Percentiles rank a stretch among this genome's conserved stretches.
These are phyloP conservation scores for Phlebiopsis flavidoalba DNA, from an alignment of 768 basidiomycete species.

Conservation along the genomic window DNA sequence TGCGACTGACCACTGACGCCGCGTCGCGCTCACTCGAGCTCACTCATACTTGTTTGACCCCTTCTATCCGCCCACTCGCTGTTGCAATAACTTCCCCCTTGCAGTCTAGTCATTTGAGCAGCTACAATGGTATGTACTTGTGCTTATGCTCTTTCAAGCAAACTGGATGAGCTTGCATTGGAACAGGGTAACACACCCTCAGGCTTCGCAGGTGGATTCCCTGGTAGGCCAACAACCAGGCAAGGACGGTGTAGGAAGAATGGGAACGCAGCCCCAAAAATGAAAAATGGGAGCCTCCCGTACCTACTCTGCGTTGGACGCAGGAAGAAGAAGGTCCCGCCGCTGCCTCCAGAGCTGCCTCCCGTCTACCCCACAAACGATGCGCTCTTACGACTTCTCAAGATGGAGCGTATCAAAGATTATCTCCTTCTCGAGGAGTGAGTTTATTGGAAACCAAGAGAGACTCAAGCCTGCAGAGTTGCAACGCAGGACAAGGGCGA, in stretches of 20 bases:
- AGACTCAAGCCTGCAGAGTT: constrained; percentile 77
- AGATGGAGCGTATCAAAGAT: constrained; percentile 98
- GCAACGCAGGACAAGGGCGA: constrained; percentile 93
- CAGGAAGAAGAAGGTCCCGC: constrained; percentile 93
- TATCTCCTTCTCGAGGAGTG: constrained; percentile 93
- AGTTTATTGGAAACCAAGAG: constrained; percentile 91
- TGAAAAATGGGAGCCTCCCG: constrained; percentile 99
- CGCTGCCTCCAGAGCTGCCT: constrained; percentile 84
- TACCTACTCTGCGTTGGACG: constrained; percentile 96
- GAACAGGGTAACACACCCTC: constrained; percentile 73
- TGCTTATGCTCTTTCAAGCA: neutral
- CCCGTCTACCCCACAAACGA: constrained; percentile 92
- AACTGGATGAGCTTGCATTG: neutral
- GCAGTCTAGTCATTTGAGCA: neutral
- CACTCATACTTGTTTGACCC: neutral
- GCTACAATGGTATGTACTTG: constrained; percentile 9
- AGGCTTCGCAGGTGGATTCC: constrained; percentile 41
- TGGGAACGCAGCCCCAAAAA: constrained; percentile 57
- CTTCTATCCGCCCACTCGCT: neutral
- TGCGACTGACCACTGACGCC: constrained; percentile 33
- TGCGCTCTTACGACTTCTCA: constrained; percentile 93
- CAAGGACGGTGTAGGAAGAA: constrained; percentile 43
- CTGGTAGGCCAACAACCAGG: constrained; percentile 20
- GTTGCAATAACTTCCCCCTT: neutral
- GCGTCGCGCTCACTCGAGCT: constrained; percentile 23